A percentile compares a stretch with the other conserved stretches of the same genome.
Evolutionary conservation across 2,329 filamentous ascomycete genomes (phyloP).

Genomic region (Colletotrichum musae): DNA sequence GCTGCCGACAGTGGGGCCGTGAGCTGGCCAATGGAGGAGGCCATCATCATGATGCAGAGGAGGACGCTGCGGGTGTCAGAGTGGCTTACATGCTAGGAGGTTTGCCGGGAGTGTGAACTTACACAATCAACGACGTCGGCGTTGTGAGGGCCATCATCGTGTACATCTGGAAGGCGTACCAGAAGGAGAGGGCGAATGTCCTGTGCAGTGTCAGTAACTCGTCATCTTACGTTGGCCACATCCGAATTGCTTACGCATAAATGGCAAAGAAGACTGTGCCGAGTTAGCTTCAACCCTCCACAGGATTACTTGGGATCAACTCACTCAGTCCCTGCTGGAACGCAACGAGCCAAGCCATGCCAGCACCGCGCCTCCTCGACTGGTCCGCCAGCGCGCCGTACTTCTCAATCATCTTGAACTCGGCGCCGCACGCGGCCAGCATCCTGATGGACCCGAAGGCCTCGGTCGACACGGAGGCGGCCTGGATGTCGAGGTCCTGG

Average conservation of each 20-base stretch:
- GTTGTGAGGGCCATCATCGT: slow-evolving; percentile 41
- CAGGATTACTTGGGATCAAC: background rate
- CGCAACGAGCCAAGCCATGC: slow-evolving; percentile 44
- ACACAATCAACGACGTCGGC: slow-evolving; percentile 44
- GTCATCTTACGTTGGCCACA: no score
- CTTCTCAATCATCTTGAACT: slow-evolving; percentile 52
- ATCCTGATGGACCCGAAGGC: slow-evolving; percentile 58
- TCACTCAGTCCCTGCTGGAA: slow-evolving; percentile 47
- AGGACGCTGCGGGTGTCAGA: slow-evolving; percentile 39
- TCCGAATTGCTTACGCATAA: slow-evolving; percentile 39
- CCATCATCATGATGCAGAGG: slow-evolving; percentile 47
- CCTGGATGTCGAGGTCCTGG: slow-evolving; percentile 53
- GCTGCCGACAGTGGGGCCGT: slow-evolving; percentile 53
- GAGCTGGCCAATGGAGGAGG: slow-evolving; percentile 49
- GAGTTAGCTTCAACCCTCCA: slow-evolving; percentile 9
- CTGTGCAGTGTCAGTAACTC: slow-evolving; percentile 27
- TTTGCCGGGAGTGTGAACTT: slow-evolving; percentile 15
- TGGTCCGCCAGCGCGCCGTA: slow-evolving; percentile 55
- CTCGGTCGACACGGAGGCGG: slow-evolving; percentile 57
- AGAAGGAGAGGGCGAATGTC: slow-evolving; percentile 44
- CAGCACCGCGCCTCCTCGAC: slow-evolving; percentile 49
- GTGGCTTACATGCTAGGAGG: slow-evolving; percentile 36
- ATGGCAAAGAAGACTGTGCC: slow-evolving; percentile 41
- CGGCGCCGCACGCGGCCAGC: slow-evolving; percentile 59
- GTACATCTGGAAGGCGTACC: slow-evolving; percentile 43